Conservation (phyloP, 805 yeast species). For the Saccharomycopsis fodiens region DNA sequence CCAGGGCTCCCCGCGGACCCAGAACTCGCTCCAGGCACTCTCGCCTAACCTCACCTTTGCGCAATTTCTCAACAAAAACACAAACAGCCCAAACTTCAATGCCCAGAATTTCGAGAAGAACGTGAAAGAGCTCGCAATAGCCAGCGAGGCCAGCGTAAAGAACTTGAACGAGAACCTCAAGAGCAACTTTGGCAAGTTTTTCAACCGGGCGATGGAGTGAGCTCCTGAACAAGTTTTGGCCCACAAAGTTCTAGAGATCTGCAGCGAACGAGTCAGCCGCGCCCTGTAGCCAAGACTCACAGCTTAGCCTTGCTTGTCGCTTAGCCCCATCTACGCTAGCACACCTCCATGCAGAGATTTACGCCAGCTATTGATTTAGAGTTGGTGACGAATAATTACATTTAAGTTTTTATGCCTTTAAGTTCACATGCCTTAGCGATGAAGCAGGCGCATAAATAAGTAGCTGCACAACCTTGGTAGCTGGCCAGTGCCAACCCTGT, state of each 20-base stretch:
- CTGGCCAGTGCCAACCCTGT: constrained; percentile 5
- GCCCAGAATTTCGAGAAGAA: constrained; percentile 29
- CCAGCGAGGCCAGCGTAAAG: constrained; percentile 55
- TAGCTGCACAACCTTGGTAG: not conserved
- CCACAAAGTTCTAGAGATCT: no score
- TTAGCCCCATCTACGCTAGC: no score
- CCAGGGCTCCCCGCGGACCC: constrained; percentile 25
- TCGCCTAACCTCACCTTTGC: constrained; percentile 25
- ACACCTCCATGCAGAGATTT: no score
- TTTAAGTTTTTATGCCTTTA: no score
- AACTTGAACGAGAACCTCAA: constrained; percentile 60
- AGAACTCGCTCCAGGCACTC: constrained; percentile 19
- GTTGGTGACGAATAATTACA: no score
- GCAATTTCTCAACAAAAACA: constrained; percentile 6
- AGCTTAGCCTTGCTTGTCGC: no score
- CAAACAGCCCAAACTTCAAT: constrained; percentile 22
- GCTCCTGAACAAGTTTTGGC: no score
- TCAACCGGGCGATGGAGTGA: constrained; percentile 31
- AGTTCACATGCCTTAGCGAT: no score
- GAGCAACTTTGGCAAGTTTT: constrained; percentile 48
- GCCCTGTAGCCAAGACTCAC: no score
- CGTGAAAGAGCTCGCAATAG: constrained; percentile 32
- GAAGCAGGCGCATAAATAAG: no score
- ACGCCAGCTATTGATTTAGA: no score
- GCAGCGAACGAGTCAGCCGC: no score